These are phyloP conservation scores for Sclerospora graminicola DNA, from an alignment of 352 stramenopile species.

Conservation along the genomic window DNA sequence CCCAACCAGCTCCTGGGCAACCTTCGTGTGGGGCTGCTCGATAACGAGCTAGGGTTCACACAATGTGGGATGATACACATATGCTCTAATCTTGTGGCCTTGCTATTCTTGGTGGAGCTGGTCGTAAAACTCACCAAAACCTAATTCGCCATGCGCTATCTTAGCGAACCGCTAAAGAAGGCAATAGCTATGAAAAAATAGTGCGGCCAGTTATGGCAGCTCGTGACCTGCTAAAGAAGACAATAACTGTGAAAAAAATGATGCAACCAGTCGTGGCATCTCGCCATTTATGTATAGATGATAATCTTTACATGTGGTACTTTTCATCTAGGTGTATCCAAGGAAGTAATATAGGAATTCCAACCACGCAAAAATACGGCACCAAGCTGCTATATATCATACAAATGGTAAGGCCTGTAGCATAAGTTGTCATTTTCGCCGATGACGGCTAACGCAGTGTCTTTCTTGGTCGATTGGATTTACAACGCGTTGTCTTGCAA, in stretches of 20 bases:
- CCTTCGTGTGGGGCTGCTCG: slow-evolving; percentile 45
- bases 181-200: too few species aligned
- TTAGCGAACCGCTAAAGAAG: too few species aligned
- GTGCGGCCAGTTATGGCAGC: too few species aligned
- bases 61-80: slow-evolving; percentile 50
- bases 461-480: slow-evolving; percentile 67
- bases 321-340: slow-evolving; percentile 62
- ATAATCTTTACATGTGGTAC: background rate
- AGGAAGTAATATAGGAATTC: slow-evolving; percentile 52
- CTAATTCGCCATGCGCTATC: too few species aligned
- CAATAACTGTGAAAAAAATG: too few species aligned
- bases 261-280: slow-evolving; percentile 83
- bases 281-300: slow-evolving; percentile 77
- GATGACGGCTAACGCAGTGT: background rate
- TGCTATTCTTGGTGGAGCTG: too few species aligned
- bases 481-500: slow-evolving; percentile 86
- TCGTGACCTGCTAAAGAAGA: too few species aligned
- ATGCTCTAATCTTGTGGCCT: too few species aligned
- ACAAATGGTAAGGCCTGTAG: slow-evolving; percentile 43
- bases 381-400: slow-evolving; percentile 79
- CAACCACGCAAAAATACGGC: slow-evolving; percentile 68
- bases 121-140: too few species aligned
- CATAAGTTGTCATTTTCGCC: background rate
- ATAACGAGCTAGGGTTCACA: slow-evolving; percentile 54
- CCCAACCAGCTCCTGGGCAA: too few species aligned